Percentiles rank a stretch among this genome's conserved stretches.
Evolutionary conservation across 257 asterid genomes (phyloP).

Genomic region (Perilla frutescens): DNA sequence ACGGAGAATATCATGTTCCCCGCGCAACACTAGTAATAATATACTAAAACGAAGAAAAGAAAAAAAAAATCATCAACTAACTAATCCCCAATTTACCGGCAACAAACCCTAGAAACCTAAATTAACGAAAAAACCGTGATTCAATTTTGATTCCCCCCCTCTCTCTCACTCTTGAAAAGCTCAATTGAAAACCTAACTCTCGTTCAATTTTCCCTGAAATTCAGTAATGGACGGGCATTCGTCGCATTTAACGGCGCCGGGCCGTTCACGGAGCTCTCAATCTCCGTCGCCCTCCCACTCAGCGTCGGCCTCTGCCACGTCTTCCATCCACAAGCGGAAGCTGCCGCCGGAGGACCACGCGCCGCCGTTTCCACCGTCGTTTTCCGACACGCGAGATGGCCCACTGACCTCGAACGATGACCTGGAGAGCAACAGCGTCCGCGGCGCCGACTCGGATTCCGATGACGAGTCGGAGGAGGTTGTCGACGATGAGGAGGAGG

Average conservation of each 20-base stretch:
- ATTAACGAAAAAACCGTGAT: not conserved
- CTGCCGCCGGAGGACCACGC: conserved; percentile 79
- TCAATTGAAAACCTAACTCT: not conserved
- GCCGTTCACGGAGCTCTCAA: conserved; percentile 92
- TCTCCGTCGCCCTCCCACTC: conserved; percentile 98
- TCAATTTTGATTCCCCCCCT: conserved; percentile 1
- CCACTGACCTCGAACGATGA: conserved; percentile 93
- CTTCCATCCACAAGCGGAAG: conserved; percentile 89
- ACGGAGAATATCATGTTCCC: too few relatives aligned
- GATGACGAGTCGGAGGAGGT: conserved; percentile 95
- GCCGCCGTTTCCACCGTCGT: conserved; percentile 82
- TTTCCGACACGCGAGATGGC: conserved; percentile 93
- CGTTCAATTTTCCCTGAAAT: not conserved
- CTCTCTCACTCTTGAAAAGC: not conserved
- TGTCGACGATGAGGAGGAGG: conserved; percentile 84
- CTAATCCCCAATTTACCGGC: conserved; percentile 9
- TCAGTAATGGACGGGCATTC: conserved; percentile 48
- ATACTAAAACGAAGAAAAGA: too few relatives aligned
- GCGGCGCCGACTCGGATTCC: conserved; percentile 90
- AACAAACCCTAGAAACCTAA: conserved; percentile 17
- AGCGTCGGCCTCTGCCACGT: conserved; percentile 97
- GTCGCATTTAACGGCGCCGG: conserved; percentile 72
- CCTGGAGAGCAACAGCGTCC: conserved; percentile 95
- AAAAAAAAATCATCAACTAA: too few relatives aligned
- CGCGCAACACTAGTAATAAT: too few relatives aligned